These are phyloP conservation scores for Alopecurus myosuroides DNA, from an alignment of 176 grass and related monocot species.

Conservation along the genomic window DNA sequence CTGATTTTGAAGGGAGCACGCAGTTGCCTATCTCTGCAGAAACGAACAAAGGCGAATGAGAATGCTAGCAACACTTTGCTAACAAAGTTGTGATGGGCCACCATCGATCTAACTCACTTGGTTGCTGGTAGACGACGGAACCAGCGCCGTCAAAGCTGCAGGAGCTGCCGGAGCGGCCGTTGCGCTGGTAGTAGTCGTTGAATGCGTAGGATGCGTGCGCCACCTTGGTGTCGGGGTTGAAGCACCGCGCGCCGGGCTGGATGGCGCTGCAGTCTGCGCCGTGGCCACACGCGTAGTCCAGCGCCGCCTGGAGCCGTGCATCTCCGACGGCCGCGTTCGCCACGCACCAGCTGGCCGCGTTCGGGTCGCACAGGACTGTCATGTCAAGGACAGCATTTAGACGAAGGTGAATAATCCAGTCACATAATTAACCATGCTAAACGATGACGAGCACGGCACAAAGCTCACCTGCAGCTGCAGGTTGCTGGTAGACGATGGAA, in stretches of 20 bases:
- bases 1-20: slow-evolving; percentile 5
- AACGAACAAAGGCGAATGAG: neutral
- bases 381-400: too few relatives aligned
- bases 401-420: too few relatives aligned
- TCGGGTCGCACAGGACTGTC: neutral
- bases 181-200: slow-evolving; percentile 44
- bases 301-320: neutral
- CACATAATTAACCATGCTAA: too few relatives aligned
- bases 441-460: neutral
- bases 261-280: slow-evolving; percentile 58
- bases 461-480: neutral
- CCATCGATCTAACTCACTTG: neutral
- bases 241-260: slow-evolving; percentile 44
- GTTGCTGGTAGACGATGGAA: slow-evolving; percentile 4
- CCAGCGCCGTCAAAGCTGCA: neutral
- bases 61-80: too few relatives aligned
- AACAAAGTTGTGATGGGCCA: neutral
- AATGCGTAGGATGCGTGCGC: slow-evolving; percentile 40
- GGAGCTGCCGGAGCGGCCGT: neutral
- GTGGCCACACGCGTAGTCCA: slow-evolving; percentile 24
- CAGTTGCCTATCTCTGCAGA: slow-evolving; percentile 42
- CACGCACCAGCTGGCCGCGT: slow-evolving; percentile 40
- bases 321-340: neutral
- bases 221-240: slow-evolving; percentile 44
- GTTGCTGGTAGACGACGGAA: neutral